Percentiles rank a stretch among this genome's conserved stretches.
phyloP scores from a whole-genome alignment of 164 flowering plant genomes.

The Vitis riparia region DNA sequence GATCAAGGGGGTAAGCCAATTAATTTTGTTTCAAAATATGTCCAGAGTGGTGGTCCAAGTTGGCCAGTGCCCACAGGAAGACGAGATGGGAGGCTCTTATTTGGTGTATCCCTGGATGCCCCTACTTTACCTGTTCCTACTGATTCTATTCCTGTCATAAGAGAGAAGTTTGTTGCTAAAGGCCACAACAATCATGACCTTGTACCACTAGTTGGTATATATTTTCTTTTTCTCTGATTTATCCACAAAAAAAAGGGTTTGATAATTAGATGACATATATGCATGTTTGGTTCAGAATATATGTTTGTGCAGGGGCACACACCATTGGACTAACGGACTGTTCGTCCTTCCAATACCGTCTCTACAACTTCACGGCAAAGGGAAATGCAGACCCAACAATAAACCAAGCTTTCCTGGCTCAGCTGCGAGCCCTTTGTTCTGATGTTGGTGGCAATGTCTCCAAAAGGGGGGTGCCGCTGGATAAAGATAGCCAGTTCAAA shows the following conservation, averaged over 20 bases:
- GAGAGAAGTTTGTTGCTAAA: constrained; percentile 63
- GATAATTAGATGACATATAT: too few species aligned
- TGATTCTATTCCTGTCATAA: constrained; percentile 53
- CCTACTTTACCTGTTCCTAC: constrained; percentile 55
- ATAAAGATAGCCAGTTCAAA: constrained; percentile 45
- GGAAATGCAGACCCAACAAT: constrained; percentile 72
- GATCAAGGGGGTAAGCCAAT: too few species aligned
- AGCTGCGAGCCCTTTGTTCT: constrained; percentile 50
- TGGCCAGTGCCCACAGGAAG: constrained; percentile 76
- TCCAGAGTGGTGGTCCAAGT: constrained; percentile 62
- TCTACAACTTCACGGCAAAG: constrained; percentile 67
- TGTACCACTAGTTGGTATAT: constrained; percentile 71
- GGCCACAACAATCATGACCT: constrained; percentile 70
- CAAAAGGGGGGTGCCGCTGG: constrained; percentile 57
- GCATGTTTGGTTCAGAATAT: too few species aligned
- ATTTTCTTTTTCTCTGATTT: neutral
- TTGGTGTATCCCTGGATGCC: constrained; percentile 35
- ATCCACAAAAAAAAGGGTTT: neutral
- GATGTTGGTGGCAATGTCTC: constrained; percentile 42
- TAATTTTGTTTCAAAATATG: too few species aligned
- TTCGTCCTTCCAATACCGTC: constrained; percentile 54
- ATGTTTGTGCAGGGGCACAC: constrained; percentile 57
- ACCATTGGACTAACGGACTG: constrained; percentile 78
- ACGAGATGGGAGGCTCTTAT: constrained; percentile 64
- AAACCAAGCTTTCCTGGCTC: constrained; percentile 34